Conservation (phyloP, 2,329 filamentous ascomycete genomes). For the Pestalotiopsis sp. region DNA sequence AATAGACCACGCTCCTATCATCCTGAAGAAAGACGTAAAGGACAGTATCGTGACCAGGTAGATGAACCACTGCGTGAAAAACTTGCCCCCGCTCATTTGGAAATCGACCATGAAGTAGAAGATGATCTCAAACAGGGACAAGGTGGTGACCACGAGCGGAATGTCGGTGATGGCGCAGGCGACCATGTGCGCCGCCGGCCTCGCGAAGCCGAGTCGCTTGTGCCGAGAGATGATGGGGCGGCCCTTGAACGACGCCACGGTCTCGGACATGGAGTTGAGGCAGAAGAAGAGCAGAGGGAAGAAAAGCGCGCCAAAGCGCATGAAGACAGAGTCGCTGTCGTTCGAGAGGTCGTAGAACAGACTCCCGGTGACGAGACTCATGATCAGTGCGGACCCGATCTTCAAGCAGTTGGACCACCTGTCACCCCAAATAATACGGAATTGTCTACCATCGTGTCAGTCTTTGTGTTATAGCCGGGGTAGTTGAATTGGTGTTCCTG, state of each 20-base stretch:
- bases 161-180: constrained; percentile 43
- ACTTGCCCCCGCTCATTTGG: constrained; percentile 36
- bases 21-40: constrained; percentile 66
- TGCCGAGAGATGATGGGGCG: constrained; percentile 34
- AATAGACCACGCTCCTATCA: constrained; percentile 65
- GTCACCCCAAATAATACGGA: constrained; percentile 35
- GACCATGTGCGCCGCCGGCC: constrained; percentile 35
- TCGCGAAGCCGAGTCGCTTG: constrained; percentile 33
- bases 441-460: constrained; percentile 24
- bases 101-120: constrained; percentile 36
- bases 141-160: constrained; percentile 51
- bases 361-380: constrained; percentile 66
- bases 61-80: constrained; percentile 68
- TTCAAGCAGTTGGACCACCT: constrained; percentile 31
- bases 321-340: constrained; percentile 61
- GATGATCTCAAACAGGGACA: constrained; percentile 51
- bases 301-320: constrained; percentile 34
- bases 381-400: constrained; percentile 63
- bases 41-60: constrained; percentile 61
- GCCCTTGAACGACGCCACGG: constrained; percentile 31
- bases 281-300: constrained; percentile 40
- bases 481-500: constrained; percentile 22
- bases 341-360: constrained; percentile 67
- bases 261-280: constrained; percentile 45
- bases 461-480: constrained; percentile 13